phyloP scores from a whole-genome alignment of 352 stramenopile genomes.

The Phytopythium litorale region DNA sequence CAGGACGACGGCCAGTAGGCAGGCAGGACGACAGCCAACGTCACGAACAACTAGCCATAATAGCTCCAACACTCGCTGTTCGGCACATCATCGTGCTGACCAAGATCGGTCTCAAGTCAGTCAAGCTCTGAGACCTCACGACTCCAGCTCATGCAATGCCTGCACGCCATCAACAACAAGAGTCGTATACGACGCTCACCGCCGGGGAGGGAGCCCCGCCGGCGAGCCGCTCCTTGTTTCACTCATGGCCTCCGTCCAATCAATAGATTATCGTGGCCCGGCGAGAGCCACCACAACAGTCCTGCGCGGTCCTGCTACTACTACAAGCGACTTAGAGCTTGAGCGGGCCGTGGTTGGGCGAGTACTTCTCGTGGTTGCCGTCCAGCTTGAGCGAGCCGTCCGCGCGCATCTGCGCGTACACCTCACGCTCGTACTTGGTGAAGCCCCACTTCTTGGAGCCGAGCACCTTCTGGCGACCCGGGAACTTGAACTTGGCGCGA shows the following conservation, averaged over 20 bases:
- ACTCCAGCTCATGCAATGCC: neutral
- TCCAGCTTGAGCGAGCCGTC: slow-evolving; percentile 92
- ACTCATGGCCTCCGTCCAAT: slow-evolving; percentile 6
- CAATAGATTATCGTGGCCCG: slow-evolving; percentile 10
- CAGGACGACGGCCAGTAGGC: neutral
- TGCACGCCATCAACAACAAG: neutral
- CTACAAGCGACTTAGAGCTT: slow-evolving; percentile 36
- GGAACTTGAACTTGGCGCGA: slow-evolving; percentile 99
- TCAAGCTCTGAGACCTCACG: too few species aligned
- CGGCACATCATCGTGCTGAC: too few species aligned
- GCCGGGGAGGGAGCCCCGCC: neutral
- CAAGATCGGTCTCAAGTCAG: too few species aligned
- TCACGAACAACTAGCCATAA: too few species aligned
- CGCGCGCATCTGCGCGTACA: slow-evolving; percentile 96
- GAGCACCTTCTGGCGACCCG: slow-evolving; percentile 99
- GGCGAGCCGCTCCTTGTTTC: slow-evolving; percentile 2
- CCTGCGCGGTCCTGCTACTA: neutral
- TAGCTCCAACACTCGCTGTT: too few species aligned
- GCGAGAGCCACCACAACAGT: slow-evolving; percentile 3
- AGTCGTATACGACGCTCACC: neutral
- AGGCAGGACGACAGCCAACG: too few species aligned
- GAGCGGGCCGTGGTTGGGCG: slow-evolving; percentile 81
- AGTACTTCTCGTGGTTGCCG: slow-evolving; percentile 99
- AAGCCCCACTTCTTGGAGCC: slow-evolving; percentile 99
- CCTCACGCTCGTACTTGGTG: slow-evolving; percentile 97